phyloP scores from a whole-genome alignment of 2,329 filamentous ascomycete species.

The Aspergillus glaucus region DNA sequence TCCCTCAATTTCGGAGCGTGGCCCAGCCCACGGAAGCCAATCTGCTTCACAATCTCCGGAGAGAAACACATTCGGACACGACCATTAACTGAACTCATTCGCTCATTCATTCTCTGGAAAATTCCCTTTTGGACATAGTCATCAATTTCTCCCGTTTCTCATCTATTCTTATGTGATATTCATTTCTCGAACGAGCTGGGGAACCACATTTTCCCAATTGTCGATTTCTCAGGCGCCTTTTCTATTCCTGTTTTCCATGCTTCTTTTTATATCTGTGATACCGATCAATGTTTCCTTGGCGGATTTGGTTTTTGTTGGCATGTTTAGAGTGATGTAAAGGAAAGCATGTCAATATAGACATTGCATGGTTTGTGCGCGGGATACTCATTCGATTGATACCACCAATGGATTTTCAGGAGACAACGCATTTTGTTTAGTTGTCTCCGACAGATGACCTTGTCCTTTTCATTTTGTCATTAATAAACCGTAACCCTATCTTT shows the following conservation, averaged over 20 bases:
- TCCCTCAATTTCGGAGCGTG: constrained; percentile 12
- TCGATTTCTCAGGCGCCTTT: no score
- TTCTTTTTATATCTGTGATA: background rate
- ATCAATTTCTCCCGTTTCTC: background rate
- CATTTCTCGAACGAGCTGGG: no score
- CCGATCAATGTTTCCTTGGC: background rate
- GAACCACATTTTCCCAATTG: no score
- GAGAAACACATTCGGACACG: constrained; percentile 4
- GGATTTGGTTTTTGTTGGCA: background rate
- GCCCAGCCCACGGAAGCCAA: constrained; percentile 24
- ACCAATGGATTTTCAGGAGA: background rate
- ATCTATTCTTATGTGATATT: background rate
- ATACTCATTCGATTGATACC: background rate
- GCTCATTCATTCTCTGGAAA: constrained; percentile 14
- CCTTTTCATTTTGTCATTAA: no score
- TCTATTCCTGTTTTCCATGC: no score
- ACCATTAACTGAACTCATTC: constrained; percentile 5
- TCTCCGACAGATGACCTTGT: no score
- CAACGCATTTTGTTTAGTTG: no score
- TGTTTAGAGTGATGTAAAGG: background rate
- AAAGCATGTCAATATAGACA: background rate
- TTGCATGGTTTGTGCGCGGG: background rate
- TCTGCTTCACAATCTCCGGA: constrained; percentile 10
- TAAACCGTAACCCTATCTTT: no score
- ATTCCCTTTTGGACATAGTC: background rate